phyloP scores from a whole-genome alignment of 768 basidiomycete genomes.

The Amanita brunnescens region DNA sequence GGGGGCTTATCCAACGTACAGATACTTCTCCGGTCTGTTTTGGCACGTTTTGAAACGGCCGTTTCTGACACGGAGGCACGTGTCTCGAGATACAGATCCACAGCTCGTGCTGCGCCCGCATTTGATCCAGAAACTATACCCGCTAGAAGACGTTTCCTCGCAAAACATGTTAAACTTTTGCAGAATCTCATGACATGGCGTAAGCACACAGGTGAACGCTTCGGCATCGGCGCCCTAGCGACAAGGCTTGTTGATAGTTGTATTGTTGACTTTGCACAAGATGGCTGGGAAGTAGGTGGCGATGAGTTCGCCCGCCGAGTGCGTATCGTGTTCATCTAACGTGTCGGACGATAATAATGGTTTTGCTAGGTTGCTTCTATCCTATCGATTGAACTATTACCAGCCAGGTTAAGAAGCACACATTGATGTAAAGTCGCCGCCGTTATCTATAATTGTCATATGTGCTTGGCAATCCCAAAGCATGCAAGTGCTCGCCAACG shows the following conservation, averaged over 20 bases:
- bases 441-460: neutral
- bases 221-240: slow-evolving; percentile 45
- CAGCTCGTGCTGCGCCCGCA: slow-evolving; percentile 23
- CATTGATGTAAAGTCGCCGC: too few relatives aligned
- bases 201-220: slow-evolving; percentile 56
- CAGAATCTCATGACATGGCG: slow-evolving; percentile 70
- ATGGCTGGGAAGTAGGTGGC: slow-evolving; percentile 86
- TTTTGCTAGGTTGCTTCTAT: slow-evolving; percentile 24
- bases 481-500: neutral
- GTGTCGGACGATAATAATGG: neutral
- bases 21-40: slow-evolving; percentile 50
- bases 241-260: slow-evolving; percentile 47
- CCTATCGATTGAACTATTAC: slow-evolving; percentile 27
- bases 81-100: slow-evolving; percentile 40
- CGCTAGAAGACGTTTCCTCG: slow-evolving; percentile 63
- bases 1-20: slow-evolving; percentile 19
- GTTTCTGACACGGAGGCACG: slow-evolving; percentile 42
- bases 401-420: slow-evolving; percentile 16
- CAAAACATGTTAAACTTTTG: slow-evolving; percentile 62
- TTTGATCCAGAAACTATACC: slow-evolving; percentile 75
- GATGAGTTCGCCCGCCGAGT: slow-evolving; percentile 57
- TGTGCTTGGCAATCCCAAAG: neutral
- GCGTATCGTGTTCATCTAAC: slow-evolving; percentile 11
- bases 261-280: slow-evolving; percentile 58
- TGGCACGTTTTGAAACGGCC: slow-evolving; percentile 43